Evolutionary conservation across 108 stramenopile species (phyloP).

Genomic region (Cylindrotheca fusiformis): DNA sequence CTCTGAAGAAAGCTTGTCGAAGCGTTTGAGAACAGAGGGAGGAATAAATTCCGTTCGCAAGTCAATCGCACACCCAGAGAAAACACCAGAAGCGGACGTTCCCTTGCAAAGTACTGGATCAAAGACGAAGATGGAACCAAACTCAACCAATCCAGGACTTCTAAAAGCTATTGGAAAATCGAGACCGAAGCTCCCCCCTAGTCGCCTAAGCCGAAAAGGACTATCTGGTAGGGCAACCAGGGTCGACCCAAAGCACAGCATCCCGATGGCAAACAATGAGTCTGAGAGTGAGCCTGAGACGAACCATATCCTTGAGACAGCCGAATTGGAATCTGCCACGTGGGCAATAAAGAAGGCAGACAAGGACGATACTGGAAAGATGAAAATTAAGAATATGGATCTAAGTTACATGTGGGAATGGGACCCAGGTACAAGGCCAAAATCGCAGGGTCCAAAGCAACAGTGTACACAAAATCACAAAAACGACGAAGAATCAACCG

Average conservation of each 20-base stretch:
- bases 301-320: not conserved
- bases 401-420: conserved; percentile 87
- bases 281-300: conserved; percentile 29
- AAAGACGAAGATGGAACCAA: not conserved
- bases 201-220: conserved; percentile 19
- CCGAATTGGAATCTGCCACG: conserved; percentile 4
- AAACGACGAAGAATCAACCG: not conserved
- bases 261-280: conserved; percentile 8
- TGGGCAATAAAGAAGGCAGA: not conserved
- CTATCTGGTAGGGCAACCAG: conserved; percentile 37
- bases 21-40: too few relatives aligned
- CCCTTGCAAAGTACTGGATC: too few relatives aligned
- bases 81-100: too few relatives aligned
- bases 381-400: conserved; percentile 59
- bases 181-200: not conserved
- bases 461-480: too few relatives aligned
- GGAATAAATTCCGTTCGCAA: too few relatives aligned
- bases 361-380: not conserved
- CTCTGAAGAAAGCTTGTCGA: not conserved
- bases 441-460: too few relatives aligned
- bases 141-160: not conserved
- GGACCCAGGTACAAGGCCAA: conserved; percentile 51
- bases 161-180: not conserved
- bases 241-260: conserved; percentile 37
- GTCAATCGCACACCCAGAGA: too few relatives aligned